A percentile compares a stretch with the other conserved stretches of the same genome.
Conservation (phyloP, 1,284 basidiomycete genomes). For the Spongiforma sp. region DNA sequence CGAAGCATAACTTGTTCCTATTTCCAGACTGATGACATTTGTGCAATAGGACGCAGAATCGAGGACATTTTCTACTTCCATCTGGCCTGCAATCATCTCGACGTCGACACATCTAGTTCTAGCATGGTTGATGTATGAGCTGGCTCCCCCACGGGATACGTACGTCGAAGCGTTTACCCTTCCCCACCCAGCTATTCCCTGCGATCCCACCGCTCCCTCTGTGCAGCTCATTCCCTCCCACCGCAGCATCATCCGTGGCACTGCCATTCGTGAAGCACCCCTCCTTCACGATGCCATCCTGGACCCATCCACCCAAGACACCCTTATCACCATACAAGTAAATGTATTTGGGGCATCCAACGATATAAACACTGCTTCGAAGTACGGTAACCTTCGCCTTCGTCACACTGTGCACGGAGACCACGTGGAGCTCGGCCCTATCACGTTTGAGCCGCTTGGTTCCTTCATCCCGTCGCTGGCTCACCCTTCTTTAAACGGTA, state of each 20-base stretch:
- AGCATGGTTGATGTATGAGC: conserved; percentile 4
- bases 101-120: conserved; percentile 29
- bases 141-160: neutral
- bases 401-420: neutral
- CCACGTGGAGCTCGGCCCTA: neutral
- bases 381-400: conserved; percentile 17
- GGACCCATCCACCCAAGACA: conserved; percentile 17
- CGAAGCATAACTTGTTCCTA: no score
- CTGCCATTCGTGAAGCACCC: neutral
- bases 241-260: conserved; percentile 2
- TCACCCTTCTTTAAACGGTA: conserved; percentile 20
- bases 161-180: conserved; percentile 18
- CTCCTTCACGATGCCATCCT: conserved; percentile 19
- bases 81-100: conserved; percentile 13
- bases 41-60: no score
- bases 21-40: no score
- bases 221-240: conserved; percentile 17
- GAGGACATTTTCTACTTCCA: no score
- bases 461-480: neutral
- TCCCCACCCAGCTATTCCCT: neutral
- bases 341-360: neutral
- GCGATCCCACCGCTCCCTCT: neutral
- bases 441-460: conserved; percentile 11
- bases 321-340: conserved; percentile 14
- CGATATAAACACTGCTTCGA: conserved; percentile 1